phyloP scores from a whole-genome alignment of 106 monocot species.

The Cymbidium sinense region DNA sequence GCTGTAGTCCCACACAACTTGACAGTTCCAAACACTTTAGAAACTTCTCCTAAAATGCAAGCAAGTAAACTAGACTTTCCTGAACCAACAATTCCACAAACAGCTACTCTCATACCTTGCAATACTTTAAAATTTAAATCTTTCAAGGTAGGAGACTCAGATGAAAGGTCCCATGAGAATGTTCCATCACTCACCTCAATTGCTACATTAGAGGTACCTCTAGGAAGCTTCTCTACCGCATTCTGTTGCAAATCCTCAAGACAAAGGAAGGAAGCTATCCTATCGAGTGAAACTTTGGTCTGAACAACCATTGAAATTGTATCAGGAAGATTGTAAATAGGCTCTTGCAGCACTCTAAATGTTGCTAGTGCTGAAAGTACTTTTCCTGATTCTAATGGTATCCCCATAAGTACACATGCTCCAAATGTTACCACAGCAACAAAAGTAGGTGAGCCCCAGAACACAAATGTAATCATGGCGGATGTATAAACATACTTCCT shows the following conservation, averaged over 20 bases:
- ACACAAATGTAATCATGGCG: conserved; percentile 27
- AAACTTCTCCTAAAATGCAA: conserved; percentile 78
- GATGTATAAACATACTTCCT: conserved; percentile 25
- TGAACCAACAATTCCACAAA: conserved; percentile 87
- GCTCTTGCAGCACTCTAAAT: conserved; percentile 35
- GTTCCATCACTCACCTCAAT: conserved; percentile 39
- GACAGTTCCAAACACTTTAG: conserved; percentile 49
- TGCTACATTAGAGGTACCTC: conserved; percentile 27
- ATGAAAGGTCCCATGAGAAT: conserved; percentile 51
- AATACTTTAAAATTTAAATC: conserved; percentile 55
- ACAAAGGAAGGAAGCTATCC: conserved; percentile 38
- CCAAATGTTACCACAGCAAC: conserved; percentile 38
- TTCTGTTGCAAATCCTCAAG: conserved; percentile 32
- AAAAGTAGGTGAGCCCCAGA: conserved; percentile 41
- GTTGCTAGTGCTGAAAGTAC: conserved; percentile 52
- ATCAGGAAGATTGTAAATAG: conserved; percentile 39
- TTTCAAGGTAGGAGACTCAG: conserved; percentile 44
- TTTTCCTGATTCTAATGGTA: conserved; percentile 46
- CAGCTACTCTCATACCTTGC: conserved; percentile 70
- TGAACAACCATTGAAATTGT: conserved; percentile 32
- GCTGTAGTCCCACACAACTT: background rate
- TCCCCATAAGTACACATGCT: conserved; percentile 43
- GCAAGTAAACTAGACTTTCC: conserved; percentile 83
- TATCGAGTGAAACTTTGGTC: conserved; percentile 44
- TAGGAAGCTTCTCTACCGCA: conserved; percentile 34